These are phyloP conservation scores for Cinnamomum micranthum DNA, from an alignment of 164 flowering plant genomes.

Conservation along the genomic window DNA sequence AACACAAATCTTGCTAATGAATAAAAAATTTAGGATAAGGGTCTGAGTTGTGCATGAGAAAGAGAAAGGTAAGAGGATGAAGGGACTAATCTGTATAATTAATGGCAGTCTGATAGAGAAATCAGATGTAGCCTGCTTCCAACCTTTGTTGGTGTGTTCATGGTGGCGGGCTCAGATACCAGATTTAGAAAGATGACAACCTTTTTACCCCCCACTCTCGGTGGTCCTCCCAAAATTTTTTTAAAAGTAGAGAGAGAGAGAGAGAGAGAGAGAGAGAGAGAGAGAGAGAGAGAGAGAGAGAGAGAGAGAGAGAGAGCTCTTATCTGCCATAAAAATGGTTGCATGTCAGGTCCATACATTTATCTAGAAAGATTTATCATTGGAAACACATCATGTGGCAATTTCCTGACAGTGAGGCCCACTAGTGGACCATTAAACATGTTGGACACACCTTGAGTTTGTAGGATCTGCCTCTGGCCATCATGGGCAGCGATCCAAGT, in stretches of 20 bases:
- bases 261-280: neutral
- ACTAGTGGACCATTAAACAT: no score
- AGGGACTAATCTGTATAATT: neutral
- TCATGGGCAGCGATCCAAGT: no score
- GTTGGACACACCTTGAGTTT: no score
- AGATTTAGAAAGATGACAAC: neutral
- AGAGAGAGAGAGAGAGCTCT: neutral
- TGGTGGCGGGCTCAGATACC: neutral
- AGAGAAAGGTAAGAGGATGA: neutral
- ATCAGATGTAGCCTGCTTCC: neutral
- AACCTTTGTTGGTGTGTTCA: neutral
- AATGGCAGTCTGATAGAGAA: neutral
- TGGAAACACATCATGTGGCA: no score
- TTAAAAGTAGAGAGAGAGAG: neutral
- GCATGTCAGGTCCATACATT: neutral
- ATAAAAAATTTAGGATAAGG: neutral
- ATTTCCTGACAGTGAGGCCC: no score
- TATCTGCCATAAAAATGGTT: neutral
- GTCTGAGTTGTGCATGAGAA: neutral
- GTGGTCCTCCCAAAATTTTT: neutral
- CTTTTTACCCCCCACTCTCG: neutral
- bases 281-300: neutral
- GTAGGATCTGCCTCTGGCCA: no score
- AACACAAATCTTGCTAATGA: neutral
- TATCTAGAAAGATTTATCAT: neutral